These are phyloP conservation scores for Chaetoscypha palmicola DNA, from an alignment of 2,329 filamentous ascomycete species.

Conservation along the genomic window DNA sequence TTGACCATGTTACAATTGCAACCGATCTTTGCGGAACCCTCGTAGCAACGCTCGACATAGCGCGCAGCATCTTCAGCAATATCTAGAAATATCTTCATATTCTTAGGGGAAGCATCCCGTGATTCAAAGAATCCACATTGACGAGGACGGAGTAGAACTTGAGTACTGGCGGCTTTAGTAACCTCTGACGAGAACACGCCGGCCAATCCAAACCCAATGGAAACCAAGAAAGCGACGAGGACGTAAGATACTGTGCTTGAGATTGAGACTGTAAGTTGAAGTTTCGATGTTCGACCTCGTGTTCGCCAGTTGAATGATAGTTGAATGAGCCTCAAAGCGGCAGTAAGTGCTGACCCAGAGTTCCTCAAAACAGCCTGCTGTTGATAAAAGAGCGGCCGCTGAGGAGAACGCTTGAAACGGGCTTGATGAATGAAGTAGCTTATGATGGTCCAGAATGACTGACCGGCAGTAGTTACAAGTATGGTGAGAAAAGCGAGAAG, in stretches of 20 bases:
- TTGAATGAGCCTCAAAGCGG: constrained; percentile 1
- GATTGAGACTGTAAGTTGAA: background rate
- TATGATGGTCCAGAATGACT: constrained; percentile 7
- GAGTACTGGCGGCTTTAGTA: background rate
- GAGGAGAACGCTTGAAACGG: background rate
- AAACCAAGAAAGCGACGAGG: background rate
- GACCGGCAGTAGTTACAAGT: constrained; percentile 4
- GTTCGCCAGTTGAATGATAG: constrained; percentile 2
- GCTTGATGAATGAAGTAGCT: constrained; percentile 10
- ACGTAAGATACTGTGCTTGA: background rate
- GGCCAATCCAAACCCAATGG: background rate
- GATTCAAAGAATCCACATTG: background rate
- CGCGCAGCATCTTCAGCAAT: background rate
- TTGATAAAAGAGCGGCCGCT: constrained; percentile 6
- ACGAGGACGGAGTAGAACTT: background rate
- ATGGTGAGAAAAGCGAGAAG: constrained; percentile 7
- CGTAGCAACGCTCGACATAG: constrained; percentile 1
- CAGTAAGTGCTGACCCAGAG: constrained; percentile 3
- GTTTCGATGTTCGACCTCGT: background rate
- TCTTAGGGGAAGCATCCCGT: background rate
- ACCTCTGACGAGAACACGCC: background rate
- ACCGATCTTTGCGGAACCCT: background rate
- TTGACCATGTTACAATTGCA: background rate
- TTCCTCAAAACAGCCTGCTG: constrained; percentile 7
- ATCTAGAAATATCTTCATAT: background rate